These are phyloP conservation scores for Fusarium subglutinans DNA, from an alignment of 2,329 filamentous ascomycete genomes.

Conservation along the genomic window DNA sequence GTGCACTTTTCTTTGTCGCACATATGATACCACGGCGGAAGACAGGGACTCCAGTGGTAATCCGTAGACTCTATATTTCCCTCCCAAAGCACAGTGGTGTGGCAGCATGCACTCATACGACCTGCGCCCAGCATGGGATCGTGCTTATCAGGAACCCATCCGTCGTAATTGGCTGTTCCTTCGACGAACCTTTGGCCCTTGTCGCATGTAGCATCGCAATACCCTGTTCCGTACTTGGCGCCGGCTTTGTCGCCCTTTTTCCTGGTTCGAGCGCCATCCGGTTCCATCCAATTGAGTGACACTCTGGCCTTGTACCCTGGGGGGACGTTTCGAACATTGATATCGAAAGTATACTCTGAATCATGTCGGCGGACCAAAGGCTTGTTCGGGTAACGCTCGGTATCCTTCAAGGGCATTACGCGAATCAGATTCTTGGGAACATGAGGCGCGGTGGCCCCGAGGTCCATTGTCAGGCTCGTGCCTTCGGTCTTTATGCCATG, in stretches of 20 bases:
- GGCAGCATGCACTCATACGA: constrained; percentile 63
- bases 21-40: constrained; percentile 55
- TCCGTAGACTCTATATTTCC: constrained; percentile 72
- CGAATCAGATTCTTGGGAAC: constrained; percentile 61
- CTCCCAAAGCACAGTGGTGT: constrained; percentile 70
- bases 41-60: constrained; percentile 72
- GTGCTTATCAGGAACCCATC: constrained; percentile 59
- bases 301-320: constrained; percentile 78
- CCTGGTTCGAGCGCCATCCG: constrained; percentile 62
- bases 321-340: constrained; percentile 72
- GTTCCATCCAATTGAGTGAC: constrained; percentile 71
- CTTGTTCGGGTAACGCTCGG: constrained; percentile 70
- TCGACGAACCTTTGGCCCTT: constrained; percentile 65
- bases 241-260: constrained; percentile 61
- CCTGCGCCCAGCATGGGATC: constrained; percentile 64
- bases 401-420: constrained; percentile 70
- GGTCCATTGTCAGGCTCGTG: constrained; percentile 61
- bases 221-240: constrained; percentile 68
- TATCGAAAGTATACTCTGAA: constrained; percentile 76
- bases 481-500: constrained; percentile 63
- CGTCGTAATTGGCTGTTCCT: constrained; percentile 61
- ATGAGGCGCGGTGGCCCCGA: constrained; percentile 61
- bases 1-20: constrained; percentile 63
- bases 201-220: constrained; percentile 61
- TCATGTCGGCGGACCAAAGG: constrained; percentile 56